Percentiles rank a stretch among this genome's conserved stretches.
Evolutionary conservation across 169 alveolate species (phyloP).

Genomic region (Blepharisma undulans): DNA sequence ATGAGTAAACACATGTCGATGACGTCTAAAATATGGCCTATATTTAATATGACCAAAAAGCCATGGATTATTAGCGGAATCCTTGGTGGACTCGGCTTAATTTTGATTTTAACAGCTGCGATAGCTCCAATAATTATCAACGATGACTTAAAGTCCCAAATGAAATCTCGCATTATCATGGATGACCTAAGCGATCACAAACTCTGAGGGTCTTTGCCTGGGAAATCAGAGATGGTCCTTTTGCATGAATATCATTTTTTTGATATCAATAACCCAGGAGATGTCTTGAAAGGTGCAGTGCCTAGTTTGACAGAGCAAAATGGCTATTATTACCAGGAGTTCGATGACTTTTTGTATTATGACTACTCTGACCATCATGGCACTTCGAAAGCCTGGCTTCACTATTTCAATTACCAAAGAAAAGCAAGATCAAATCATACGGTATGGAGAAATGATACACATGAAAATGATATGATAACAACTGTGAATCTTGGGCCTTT

Average conservation of each 20-base stretch:
- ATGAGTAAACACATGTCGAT: neutral
- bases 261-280: conserved; percentile 24
- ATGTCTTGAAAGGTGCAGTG: conserved; percentile 10
- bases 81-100: neutral
- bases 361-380: neutral
- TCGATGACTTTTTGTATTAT: conserved; percentile 13
- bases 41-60: neutral
- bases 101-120: neutral
- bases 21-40: neutral
- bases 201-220: conserved; percentile 26
- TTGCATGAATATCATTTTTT: conserved; percentile 19
- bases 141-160: neutral
- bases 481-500: conserved; percentile 28
- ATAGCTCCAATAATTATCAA: neutral
- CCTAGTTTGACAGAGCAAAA: neutral
- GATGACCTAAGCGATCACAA: neutral
- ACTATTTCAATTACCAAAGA: neutral
- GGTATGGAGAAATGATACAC: neutral
- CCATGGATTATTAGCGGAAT: neutral
- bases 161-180: neutral
- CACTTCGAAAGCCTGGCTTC: neutral
- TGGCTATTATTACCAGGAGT: conserved; percentile 39
- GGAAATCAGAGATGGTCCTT: neutral
- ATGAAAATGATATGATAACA: conserved; percentile 14
- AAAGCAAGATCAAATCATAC: neutral